Conservation (phyloP, 495 filamentous ascomycete species). For the Letharia columbiana region DNA sequence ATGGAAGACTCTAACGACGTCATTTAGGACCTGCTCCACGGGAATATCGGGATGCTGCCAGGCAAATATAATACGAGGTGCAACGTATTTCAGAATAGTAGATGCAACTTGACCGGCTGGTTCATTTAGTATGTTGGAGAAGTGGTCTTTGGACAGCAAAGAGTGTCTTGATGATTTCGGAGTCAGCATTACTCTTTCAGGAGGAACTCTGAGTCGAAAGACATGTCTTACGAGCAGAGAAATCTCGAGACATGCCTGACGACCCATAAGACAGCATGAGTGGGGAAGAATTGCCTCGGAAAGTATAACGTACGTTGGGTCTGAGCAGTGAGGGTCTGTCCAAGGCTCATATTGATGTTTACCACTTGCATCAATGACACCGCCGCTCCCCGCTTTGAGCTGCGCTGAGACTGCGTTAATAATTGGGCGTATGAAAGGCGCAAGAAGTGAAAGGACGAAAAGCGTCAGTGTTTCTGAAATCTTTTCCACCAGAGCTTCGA, state of each 20-base stretch:
- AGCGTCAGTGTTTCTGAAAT: conserved; percentile 86
- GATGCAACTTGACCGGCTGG: conserved; percentile 77
- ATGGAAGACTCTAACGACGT: conserved; percentile 74
- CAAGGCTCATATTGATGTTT: conserved; percentile 86
- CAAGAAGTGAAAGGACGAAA: conserved; percentile 80
- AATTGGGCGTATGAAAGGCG: conserved; percentile 82
- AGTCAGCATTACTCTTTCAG: too few relatives aligned
- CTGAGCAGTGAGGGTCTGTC: conserved; percentile 74
- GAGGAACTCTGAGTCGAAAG: too few relatives aligned
- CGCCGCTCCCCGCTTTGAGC: conserved; percentile 73
- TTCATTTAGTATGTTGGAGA: conserved; percentile 83
- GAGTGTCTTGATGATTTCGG: conserved; percentile 26
- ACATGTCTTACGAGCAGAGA: too few relatives aligned
- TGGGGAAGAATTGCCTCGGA: too few relatives aligned
- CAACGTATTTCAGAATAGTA: conserved; percentile 70
- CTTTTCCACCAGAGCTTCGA: conserved; percentile 77
- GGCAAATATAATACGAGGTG: conserved; percentile 78
- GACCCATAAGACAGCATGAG: too few relatives aligned
- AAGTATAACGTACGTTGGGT: conserved; percentile 52
- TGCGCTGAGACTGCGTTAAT: conserved; percentile 77
- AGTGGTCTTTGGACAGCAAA: conserved; percentile 67
- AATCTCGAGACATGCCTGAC: too few relatives aligned
- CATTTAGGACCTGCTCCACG: conserved; percentile 67
- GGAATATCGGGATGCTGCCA: conserved; percentile 80
- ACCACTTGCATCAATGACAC: conserved; percentile 69